Evolutionary conservation across 169 alveolate species (phyloP), one percentile per base, ranked within the genome.

Genomic region (Eimeria tenella): DNA sequence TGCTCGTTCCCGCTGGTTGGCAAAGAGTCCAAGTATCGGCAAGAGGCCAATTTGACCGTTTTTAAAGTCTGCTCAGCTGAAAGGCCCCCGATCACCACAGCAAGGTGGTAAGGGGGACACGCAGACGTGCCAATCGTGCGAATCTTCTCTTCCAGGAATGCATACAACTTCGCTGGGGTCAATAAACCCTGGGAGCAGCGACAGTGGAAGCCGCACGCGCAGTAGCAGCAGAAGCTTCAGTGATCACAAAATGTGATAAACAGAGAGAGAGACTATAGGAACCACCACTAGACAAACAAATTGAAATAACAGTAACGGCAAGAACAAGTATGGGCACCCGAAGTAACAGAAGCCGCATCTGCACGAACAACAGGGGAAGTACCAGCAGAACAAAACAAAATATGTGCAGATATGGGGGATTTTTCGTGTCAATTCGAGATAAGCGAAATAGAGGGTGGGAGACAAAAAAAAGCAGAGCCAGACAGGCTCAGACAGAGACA

Each of bases 21-120:
- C 63, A 98, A 95, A 17, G 94, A 92, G 79, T 98, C 99, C 21
- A 96, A 84, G 68, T 93, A 91, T 75, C 97, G 96, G 93, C 98
- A 96, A 74, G 97, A 94, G 42, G 98, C 98, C 65, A 98, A 95
- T 95, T 98, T 98, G 17, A 97, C 99, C 7, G 98, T 96, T 96
- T 98, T 98, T 90, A 98, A 95, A 87, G 97, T 96, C 97, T 96
- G 96, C 88, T 98, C 99, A 2, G 99, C 98, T 4, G 98, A 96
- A 15, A 97, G 95, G 19, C 99, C 99, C 15, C 98, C 98, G 21
- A 98, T 95, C 52, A 97, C 99, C 5, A 98, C 90, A 31, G 98
- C 99, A 71, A 98, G 95, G 94, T 98, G 99, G 93, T 98, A 98
- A 83, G 99, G 99, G 10, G 99, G 99, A 95, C 99, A 98, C 15